Evolutionary conservation across 2,329 filamentous ascomycete genomes (phyloP).

Genomic region (Daldinia sp.): DNA sequence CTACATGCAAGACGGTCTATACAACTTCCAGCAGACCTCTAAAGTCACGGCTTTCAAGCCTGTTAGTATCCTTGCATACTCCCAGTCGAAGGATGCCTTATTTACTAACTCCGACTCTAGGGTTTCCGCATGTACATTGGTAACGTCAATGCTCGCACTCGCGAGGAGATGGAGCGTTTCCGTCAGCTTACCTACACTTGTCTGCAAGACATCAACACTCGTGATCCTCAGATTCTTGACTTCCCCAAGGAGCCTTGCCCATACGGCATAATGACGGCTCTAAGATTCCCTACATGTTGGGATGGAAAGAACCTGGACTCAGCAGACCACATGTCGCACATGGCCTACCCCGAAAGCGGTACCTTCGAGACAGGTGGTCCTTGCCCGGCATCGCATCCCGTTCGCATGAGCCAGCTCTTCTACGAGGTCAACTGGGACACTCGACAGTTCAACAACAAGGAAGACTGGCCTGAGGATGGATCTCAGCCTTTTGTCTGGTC

Average conservation of each 20-base stretch:
- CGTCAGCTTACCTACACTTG: slow-evolving; percentile 52
- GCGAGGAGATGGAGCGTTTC: slow-evolving; percentile 46
- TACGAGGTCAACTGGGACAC: slow-evolving; percentile 37
- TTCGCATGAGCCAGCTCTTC: slow-evolving; percentile 30
- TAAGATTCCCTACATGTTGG: slow-evolving; percentile 56
- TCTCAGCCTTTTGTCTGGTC: slow-evolving; percentile 20
- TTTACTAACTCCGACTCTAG: neutral
- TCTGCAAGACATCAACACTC: slow-evolving; percentile 46
- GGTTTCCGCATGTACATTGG: slow-evolving; percentile 41
- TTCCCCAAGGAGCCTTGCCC: slow-evolving; percentile 47
- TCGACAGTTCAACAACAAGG: slow-evolving; percentile 23
- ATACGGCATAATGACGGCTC: slow-evolving; percentile 49
- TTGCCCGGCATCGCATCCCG: slow-evolving; percentile 32
- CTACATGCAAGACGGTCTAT: slow-evolving; percentile 13
- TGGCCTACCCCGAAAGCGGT: slow-evolving; percentile 54
- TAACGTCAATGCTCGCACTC: slow-evolving; percentile 45
- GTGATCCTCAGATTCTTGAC: slow-evolving; percentile 46
- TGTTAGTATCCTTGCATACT: neutral
- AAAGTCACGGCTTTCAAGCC: slow-evolving; percentile 8
- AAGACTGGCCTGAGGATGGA: slow-evolving; percentile 36
- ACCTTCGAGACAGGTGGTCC: slow-evolving; percentile 27
- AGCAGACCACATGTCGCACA: slow-evolving; percentile 55
- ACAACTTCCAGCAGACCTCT: slow-evolving; percentile 14
- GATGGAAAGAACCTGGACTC: slow-evolving; percentile 56
- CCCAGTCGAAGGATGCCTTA: neutral